A percentile compares a stretch with the other conserved stretches of the same genome.
phyloP scores from a whole-genome alignment of 2,329 filamentous ascomycete species.

The Fusarium pseudocircinatum region DNA sequence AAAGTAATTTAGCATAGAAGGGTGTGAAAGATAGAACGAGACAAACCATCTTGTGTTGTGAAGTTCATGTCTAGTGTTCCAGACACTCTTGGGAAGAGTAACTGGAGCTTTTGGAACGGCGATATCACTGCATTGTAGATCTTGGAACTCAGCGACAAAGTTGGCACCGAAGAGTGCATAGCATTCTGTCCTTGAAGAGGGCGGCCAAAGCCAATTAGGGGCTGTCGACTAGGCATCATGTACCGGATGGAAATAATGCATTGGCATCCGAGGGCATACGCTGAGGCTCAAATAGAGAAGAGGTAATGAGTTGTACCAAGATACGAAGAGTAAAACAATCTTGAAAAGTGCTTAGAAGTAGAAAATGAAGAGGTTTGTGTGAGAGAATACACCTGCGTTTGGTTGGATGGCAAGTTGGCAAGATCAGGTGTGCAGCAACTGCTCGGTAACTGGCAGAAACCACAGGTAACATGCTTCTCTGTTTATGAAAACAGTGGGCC shows the following conservation, averaged over 20 bases:
- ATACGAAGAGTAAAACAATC: background rate
- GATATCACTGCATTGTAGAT: background rate
- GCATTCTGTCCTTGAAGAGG: background rate
- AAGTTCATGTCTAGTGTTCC: background rate
- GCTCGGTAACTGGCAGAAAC: background rate
- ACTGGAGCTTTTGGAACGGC: background rate
- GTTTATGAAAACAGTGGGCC: background rate
- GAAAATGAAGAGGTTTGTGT: background rate
- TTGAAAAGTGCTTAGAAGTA: background rate
- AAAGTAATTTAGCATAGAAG: background rate
- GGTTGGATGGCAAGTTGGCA: background rate
- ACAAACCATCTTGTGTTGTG: background rate
- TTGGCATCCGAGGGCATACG: background rate
- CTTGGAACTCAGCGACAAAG: background rate
- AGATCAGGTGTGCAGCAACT: background rate
- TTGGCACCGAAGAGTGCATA: background rate
- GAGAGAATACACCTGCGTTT: background rate
- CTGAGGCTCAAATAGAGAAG: background rate
- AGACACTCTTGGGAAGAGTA: background rate
- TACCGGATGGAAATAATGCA: background rate
- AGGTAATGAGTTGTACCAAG: background rate
- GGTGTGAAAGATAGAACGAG: background rate
- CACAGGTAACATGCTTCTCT: background rate
- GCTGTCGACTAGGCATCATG: background rate
- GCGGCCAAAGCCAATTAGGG: too few species aligned